phyloP scores from a whole-genome alignment of 2,329 filamentous ascomycete genomes.

The Dactylonectria estremocensis region DNA sequence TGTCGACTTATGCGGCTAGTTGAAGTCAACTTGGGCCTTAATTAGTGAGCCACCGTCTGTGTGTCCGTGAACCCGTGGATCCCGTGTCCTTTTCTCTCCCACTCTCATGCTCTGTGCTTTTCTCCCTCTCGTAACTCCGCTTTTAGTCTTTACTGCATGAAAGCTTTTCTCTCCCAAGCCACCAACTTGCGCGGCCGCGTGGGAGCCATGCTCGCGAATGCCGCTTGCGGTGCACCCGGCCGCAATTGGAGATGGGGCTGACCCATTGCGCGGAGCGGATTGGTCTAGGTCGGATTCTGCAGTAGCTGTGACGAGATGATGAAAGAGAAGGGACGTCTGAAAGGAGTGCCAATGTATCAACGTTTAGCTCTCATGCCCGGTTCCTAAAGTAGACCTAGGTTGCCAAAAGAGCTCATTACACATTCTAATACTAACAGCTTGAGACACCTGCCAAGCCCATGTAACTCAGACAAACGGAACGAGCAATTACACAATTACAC shows the following conservation, averaged over 20 bases:
- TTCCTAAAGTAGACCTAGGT: no score
- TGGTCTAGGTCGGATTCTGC: neutral
- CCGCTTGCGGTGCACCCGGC: neutral
- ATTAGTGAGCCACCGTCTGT: constrained; percentile 14
- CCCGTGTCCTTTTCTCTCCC: neutral
- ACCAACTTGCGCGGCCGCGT: constrained; percentile 27
- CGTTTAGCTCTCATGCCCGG: no score
- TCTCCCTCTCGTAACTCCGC: neutral
- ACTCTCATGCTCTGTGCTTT: neutral
- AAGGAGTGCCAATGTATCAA: neutral
- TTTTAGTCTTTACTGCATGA: constrained; percentile 8
- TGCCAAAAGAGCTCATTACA: no score
- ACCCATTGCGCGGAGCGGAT: neutral
- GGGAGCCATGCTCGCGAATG: constrained; percentile 19
- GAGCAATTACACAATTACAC: no score
- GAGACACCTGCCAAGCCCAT: neutral
- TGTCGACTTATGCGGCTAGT: constrained; percentile 10
- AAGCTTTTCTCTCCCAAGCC: constrained; percentile 19
- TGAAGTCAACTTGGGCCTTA: constrained; percentile 11
- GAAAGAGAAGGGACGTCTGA: neutral
- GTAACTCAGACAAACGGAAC: neutral
- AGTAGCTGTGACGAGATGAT: neutral
- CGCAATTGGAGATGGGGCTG: neutral
- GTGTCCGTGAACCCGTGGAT: constrained; percentile 18
- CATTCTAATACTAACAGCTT: neutral